Conservation (phyloP, 768 basidiomycete genomes). For the Boletus coccyginus region DNA sequence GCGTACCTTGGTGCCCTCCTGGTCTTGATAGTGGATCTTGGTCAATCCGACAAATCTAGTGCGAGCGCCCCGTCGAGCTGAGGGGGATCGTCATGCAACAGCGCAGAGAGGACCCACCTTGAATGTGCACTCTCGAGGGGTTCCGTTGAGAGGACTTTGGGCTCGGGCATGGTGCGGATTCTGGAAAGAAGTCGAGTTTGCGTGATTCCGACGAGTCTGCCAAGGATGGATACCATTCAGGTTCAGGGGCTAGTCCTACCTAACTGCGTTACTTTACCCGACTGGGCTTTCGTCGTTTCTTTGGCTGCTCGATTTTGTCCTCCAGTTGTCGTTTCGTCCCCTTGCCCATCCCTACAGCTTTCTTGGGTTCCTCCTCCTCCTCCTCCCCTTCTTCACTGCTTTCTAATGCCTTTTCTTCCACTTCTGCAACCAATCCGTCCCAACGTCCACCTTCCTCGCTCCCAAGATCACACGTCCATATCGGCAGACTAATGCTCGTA, state of each 20-base stretch:
- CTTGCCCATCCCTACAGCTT: constrained; percentile 5
- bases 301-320: constrained; percentile 12
- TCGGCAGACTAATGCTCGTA: constrained; percentile 78
- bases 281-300: constrained; percentile 13
- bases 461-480: constrained; percentile 83
- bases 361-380: not conserved
- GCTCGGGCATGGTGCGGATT: constrained; percentile 31
- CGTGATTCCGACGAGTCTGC: constrained; percentile 2
- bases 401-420: not conserved
- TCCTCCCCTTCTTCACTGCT: not conserved
- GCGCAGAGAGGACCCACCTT: constrained; percentile 41
- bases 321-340: not conserved
- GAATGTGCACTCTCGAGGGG: constrained; percentile 56
- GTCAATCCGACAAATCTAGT: constrained; percentile 82
- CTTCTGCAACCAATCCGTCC: constrained; percentile 24
- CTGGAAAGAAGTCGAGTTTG: not conserved
- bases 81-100: too few species aligned
- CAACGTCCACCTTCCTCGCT: constrained; percentile 36
- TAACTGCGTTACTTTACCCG: not conserved
- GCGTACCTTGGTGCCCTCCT: constrained; percentile 67
- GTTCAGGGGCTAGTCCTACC: not conserved
- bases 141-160: constrained; percentile 51
- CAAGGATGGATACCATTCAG: constrained; percentile 3
- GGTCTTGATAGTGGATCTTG: constrained; percentile 78
- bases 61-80: too few species aligned